Evolutionary conservation across 345 rosid genomes (phyloP), one percentile per base, ranked within the genome.

Genomic region (Populus davidiana): DNA sequence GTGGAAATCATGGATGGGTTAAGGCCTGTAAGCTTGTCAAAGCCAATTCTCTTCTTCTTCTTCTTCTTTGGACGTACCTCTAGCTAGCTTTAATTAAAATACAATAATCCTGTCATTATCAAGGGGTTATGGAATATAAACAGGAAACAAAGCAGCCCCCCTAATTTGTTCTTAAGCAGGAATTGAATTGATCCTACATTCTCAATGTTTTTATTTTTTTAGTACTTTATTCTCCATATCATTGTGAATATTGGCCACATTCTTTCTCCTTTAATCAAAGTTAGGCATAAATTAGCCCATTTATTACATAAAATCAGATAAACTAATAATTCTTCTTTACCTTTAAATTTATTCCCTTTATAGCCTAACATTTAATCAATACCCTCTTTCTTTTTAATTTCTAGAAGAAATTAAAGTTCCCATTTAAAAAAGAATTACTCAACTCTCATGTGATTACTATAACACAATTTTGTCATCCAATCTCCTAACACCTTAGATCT

Each of bases 211-310:
- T 12, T 12, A 0, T 41, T 12, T 41, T 85, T 79, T 20, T 50
- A 67, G 41, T 47, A 72, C 89, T 86, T 86, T 88, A 88, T 88
- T 88, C 91, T 83, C 70, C 69, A 72, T 56, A 78, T 80, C 47
- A 75, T 59, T 75, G 72, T 61, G 81, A 63, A 81, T 77, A 27
- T 27, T 27, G 77, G 81, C 43, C 79, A 74, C 81, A 81, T 76
- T 78, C 79, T 68, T 67, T 73, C 50, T 61, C 70, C 25, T 74
- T 81, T 77, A 79, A 69, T 78, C 79, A 86, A 83, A 86, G 87
- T 84, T 82, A 76, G 77, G 85, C 86, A 84, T 84, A 80, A 84
- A 70, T 61, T 61, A 23, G 23, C 29, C 66, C 23, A 27, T 23
- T 61, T 61, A 25, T 27, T 7, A 20, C 9, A 17, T 8, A n/a